A percentile compares a stretch with the other conserved stretches of the same genome.
These are phyloP conservation scores for Aspergillus vadensis DNA, from an alignment of 2,329 filamentous ascomycete species.

Conservation along the genomic window DNA sequence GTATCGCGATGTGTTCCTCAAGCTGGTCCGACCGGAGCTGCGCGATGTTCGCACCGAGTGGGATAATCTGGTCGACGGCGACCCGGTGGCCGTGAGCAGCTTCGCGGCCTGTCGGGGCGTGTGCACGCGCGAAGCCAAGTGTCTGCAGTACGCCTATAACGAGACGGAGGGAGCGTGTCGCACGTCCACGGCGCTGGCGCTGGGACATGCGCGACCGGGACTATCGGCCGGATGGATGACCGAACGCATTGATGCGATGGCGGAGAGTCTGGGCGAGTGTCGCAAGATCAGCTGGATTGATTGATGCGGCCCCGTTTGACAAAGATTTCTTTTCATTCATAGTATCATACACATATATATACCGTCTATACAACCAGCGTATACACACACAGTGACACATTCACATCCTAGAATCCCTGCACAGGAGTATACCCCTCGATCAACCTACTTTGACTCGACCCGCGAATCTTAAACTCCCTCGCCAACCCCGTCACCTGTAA, in stretches of 20 bases:
- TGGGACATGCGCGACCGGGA: conserved; percentile 1
- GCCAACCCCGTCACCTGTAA: conserved; percentile 6
- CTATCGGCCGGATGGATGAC: conserved; percentile 14
- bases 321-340: not conserved
- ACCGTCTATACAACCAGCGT: not conserved
- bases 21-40: conserved; percentile 5
- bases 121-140: conserved; percentile 5
- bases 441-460: not conserved
- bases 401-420: not conserved
- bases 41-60: not conserved
- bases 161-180: not conserved
- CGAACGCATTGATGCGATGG: conserved; percentile 10
- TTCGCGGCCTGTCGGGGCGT: conserved; percentile 5
- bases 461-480: conserved; percentile 4
- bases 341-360: not conserved
- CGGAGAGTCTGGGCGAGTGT: conserved; percentile 11
- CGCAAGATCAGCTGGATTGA: conserved; percentile 8
- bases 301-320: not conserved
- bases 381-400: not conserved
- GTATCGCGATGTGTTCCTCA: conserved; percentile 14
- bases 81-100: not conserved
- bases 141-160: conserved; percentile 9
- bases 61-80: conserved; percentile 13
- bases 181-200: not conserved
- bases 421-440: not conserved